Conservation (phyloP, 1,139 yeast species). For the Meyerozyma elateridarum region DNA sequence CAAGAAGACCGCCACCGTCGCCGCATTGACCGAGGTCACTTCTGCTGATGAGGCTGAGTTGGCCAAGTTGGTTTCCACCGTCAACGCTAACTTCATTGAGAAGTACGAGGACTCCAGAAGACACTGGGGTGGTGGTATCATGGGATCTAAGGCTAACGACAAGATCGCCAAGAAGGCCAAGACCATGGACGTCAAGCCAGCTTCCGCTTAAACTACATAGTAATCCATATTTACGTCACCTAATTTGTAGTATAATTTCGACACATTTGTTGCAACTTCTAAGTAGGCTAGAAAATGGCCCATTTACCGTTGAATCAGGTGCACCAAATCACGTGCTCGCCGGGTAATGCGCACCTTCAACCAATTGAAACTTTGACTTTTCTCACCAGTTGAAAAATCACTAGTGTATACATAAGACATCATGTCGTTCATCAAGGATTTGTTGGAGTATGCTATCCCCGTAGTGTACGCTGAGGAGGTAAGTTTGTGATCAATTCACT, state of each 20-base stretch:
- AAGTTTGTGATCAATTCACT: slow-evolving; percentile 18
- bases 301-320: slow-evolving; percentile 2
- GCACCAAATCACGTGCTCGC: slow-evolving; percentile 7
- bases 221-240: background rate
- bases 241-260: background rate
- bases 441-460: slow-evolving; percentile 79
- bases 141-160: slow-evolving; percentile 15
- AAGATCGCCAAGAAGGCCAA: slow-evolving; percentile 14
- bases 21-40: slow-evolving; percentile 16
- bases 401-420: slow-evolving; percentile 11
- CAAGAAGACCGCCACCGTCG: slow-evolving; percentile 17
- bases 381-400: slow-evolving; percentile 15
- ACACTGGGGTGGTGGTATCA: slow-evolving; percentile 19
- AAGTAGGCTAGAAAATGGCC: background rate
- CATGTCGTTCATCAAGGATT: slow-evolving; percentile 65
- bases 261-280: background rate
- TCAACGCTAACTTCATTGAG: slow-evolving; percentile 17
- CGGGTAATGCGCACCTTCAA: slow-evolving; percentile 15
- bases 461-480: slow-evolving; percentile 86
- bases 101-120: slow-evolving; percentile 17
- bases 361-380: slow-evolving; percentile 25
- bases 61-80: slow-evolving; percentile 16
- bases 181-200: slow-evolving; percentile 5
- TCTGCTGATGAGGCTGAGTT: slow-evolving; percentile 16
- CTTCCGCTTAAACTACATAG: background rate